Evolutionary conservation across 139 green algal genomes (phyloP).

Genomic region (Coelastrella sp.): DNA sequence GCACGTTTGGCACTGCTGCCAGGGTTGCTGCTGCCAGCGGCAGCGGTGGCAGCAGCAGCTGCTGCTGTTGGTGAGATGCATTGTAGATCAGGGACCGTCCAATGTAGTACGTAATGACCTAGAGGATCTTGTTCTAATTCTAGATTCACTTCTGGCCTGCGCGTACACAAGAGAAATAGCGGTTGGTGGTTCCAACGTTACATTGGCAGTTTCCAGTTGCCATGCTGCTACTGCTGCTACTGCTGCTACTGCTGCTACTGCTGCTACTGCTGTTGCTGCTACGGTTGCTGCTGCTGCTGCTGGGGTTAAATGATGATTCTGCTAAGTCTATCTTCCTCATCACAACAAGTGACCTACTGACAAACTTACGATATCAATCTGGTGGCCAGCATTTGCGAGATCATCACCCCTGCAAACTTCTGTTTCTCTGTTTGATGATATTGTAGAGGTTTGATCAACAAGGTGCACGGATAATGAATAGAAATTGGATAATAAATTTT

Average conservation of each 20-base stretch:
- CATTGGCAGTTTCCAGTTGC: not conserved
- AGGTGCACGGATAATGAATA: too few species aligned
- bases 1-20: not conserved
- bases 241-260: not conserved
- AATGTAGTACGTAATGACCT: not conserved
- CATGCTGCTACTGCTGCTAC: not conserved
- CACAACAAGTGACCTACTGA: not conserved
- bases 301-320: not conserved
- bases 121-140: not conserved
- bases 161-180: not conserved
- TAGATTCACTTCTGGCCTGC: not conserved
- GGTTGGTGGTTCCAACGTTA: not conserved
- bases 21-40: not conserved
- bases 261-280: not conserved
- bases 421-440: not conserved
- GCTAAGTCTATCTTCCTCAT: too few species aligned
- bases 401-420: too few species aligned
- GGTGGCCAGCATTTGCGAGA: not conserved
- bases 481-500: too few species aligned
- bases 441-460: too few species aligned
- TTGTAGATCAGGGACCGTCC: not conserved
- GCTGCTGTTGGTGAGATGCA: not conserved
- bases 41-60: not conserved
- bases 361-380: not conserved
- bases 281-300: not conserved